Conservation (phyloP, 108 stramenopile species). For the Mediolabrus comicus region DNA sequence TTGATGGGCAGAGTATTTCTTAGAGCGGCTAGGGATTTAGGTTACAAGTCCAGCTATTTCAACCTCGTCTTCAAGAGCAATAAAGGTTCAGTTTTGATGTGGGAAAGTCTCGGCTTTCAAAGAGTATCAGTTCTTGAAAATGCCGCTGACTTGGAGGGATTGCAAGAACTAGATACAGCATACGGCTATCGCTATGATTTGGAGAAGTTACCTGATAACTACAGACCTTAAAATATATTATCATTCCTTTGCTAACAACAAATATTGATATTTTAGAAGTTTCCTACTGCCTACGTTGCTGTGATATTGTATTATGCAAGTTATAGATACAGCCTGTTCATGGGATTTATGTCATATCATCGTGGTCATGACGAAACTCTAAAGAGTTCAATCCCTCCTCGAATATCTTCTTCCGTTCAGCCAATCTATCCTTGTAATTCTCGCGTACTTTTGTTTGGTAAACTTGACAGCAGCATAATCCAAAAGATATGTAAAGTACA, state of each 20-base stretch:
- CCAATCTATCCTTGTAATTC: not conserved
- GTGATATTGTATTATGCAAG: too few relatives aligned
- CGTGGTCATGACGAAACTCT: not conserved
- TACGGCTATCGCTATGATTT: constrained; percentile 61
- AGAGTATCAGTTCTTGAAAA: constrained; percentile 54
- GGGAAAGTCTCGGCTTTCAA: constrained; percentile 63
- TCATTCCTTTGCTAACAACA: too few relatives aligned
- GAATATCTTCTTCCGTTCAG: not conserved
- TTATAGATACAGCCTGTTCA: too few relatives aligned
- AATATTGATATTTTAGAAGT: too few relatives aligned
- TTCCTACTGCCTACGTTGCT: too few relatives aligned
- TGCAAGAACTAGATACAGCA: constrained; percentile 56
- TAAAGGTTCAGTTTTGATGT: constrained; percentile 37
- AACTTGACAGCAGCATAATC: constrained; percentile 11
- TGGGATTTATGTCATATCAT: not conserved
- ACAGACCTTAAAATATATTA: constrained; percentile 6
- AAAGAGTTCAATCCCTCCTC: not conserved
- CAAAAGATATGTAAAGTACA: not conserved
- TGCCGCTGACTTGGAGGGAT: constrained; percentile 55
- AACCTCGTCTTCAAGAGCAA: constrained; percentile 65
- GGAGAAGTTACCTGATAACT: constrained; percentile 46
- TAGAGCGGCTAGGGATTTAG: constrained; percentile 47
- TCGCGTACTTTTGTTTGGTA: not conserved
- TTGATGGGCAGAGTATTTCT: constrained; percentile 61
- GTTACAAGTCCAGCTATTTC: constrained; percentile 60